phyloP scores from a whole-genome alignment of 805 yeast species.

The Zygoascus flipseniorum region DNA sequence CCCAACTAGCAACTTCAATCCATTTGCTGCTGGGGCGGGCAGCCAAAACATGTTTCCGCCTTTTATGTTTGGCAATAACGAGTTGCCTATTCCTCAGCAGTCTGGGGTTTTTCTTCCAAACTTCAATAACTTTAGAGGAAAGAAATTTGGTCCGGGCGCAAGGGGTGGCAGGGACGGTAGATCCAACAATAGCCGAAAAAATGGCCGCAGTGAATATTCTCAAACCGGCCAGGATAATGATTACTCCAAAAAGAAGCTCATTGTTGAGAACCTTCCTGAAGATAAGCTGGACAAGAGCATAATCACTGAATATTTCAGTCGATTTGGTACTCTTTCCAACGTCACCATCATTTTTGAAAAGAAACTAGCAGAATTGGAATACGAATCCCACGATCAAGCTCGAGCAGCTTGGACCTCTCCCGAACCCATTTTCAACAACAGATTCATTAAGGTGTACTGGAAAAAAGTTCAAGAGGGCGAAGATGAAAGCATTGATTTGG shows the following conservation, averaged over 20 bases:
- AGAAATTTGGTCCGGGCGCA: not conserved
- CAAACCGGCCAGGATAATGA: conserved; percentile 19
- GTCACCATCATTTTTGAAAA: conserved; percentile 25
- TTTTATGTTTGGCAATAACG: not conserved
- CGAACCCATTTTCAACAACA: conserved; percentile 38
- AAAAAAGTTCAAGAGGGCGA: conserved; percentile 15
- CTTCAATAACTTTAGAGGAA: not conserved
- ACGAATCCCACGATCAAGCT: conserved; percentile 31
- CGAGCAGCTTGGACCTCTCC: conserved; percentile 37
- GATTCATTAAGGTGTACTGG: conserved; percentile 42
- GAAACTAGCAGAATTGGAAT: conserved; percentile 34
- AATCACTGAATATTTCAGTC: conserved; percentile 31
- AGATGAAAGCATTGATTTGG: conserved; percentile 30
- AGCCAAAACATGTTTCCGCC: not conserved
- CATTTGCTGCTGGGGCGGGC: not conserved
- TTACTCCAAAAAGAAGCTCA: conserved; percentile 26
- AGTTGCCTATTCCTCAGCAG: not conserved
- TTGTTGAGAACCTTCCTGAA: conserved; percentile 37
- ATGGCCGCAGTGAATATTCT: not conserved
- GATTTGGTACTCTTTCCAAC: conserved; percentile 32
- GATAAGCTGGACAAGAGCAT: conserved; percentile 32
- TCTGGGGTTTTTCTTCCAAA: not conserved
- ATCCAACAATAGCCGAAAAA: not conserved
- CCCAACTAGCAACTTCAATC: not conserved
- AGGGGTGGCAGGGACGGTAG: not conserved